phyloP scores from a whole-genome alignment of 2,329 filamentous ascomycete species.

The Sarocladium kiliense region DNA sequence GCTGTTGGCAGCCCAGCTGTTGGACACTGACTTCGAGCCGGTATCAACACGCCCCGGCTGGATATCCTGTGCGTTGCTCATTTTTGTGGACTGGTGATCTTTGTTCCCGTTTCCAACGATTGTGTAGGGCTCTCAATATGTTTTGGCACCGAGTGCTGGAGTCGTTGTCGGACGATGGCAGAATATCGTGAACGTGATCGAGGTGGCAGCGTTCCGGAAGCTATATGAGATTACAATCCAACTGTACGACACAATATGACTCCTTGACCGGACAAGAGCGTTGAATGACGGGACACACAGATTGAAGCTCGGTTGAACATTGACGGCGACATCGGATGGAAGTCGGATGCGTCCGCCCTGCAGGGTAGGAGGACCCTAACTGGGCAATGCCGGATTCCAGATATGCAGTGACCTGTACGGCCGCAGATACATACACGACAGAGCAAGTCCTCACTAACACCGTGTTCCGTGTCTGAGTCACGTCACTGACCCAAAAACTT shows the following conservation, averaged over 20 bases:
- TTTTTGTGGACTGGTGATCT: too few relatives aligned
- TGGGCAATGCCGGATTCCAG: background rate
- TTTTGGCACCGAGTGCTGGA: too few relatives aligned
- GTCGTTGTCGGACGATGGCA: too few relatives aligned
- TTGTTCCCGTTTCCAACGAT: too few relatives aligned
- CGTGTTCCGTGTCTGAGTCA: background rate
- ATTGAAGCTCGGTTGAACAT: background rate
- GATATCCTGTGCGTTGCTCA: conserved; percentile 7
- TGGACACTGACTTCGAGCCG: background rate
- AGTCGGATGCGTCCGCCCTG: background rate
- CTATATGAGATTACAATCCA: too few relatives aligned
- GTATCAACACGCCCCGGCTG: background rate
- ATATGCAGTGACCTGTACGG: background rate
- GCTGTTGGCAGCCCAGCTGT: conserved; percentile 6
- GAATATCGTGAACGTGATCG: too few relatives aligned
- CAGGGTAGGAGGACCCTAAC: background rate
- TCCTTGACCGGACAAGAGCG: too few relatives aligned
- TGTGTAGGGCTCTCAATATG: too few relatives aligned
- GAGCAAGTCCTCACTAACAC: background rate
- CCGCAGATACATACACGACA: too few relatives aligned
- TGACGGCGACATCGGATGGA: conserved; percentile 4
- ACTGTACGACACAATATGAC: too few relatives aligned
- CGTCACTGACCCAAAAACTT: conserved; percentile 7
- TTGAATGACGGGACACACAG: background rate
- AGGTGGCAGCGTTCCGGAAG: too few relatives aligned